Evolutionary conservation across 768 basidiomycete genomes (phyloP).

Genomic region (Leccinum obscurum): DNA sequence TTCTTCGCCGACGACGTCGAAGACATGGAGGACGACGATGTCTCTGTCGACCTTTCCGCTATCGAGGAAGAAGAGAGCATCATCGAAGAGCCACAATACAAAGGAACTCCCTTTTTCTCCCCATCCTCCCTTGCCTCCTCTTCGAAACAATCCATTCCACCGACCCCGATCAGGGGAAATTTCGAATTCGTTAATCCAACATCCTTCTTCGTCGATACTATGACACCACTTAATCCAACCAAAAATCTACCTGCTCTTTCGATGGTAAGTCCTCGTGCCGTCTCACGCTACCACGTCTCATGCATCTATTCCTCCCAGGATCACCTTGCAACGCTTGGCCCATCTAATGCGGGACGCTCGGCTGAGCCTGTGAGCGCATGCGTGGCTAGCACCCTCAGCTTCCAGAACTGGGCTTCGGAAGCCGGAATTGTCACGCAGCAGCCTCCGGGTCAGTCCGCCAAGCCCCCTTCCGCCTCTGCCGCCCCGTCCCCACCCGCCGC

Average conservation of each 20-base stretch:
- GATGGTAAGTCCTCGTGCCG: constrained; percentile 25
- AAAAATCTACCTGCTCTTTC: constrained; percentile 34
- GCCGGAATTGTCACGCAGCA: constrained; percentile 26
- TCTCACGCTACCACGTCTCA: constrained; percentile 8
- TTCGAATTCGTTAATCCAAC: constrained; percentile 33
- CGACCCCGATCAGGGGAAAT: constrained; percentile 20
- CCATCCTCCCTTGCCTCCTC: background rate
- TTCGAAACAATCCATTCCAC: constrained; percentile 18
- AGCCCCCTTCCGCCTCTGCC: constrained; percentile 3
- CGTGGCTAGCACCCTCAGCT: constrained; percentile 18
- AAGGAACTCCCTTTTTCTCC: constrained; percentile 1
- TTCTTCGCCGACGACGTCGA: constrained; percentile 32
- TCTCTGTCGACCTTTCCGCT: constrained; percentile 8
- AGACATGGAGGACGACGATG: constrained; percentile 18
- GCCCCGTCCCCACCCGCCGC: constrained; percentile 6
- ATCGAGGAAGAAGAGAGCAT: constrained; percentile 22
- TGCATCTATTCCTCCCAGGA: constrained; percentile 19
- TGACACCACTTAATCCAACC: constrained; percentile 21
- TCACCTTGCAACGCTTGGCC: constrained; percentile 29
- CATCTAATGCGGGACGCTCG: constrained; percentile 24
- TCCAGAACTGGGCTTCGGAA: constrained; percentile 36
- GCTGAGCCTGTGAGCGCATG: constrained; percentile 17
- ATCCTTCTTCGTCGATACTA: constrained; percentile 24
- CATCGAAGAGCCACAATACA: constrained; percentile 20
- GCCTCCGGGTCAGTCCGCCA: constrained; percentile 12